Evolutionary conservation across 345 rosid genomes (phyloP).

Genomic region (Eucalyptus viminalis): DNA sequence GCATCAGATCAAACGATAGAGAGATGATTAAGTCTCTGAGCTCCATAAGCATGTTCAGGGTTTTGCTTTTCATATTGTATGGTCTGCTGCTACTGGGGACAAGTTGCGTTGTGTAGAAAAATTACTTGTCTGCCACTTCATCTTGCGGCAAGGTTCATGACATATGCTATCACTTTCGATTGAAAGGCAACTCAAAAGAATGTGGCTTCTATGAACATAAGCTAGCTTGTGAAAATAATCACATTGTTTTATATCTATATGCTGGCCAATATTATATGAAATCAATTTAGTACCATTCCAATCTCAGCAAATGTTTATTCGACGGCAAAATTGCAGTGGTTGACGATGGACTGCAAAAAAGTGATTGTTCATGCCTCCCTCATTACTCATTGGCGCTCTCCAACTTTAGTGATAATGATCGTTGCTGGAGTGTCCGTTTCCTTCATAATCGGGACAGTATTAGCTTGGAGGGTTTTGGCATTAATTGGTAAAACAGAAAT

Average conservation of each 20-base stretch:
- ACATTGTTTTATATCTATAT: no score
- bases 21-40: neutral
- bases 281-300: no score
- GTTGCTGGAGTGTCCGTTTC: constrained; percentile 68
- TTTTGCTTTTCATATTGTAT: neutral
- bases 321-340: no score
- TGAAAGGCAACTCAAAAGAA: neutral
- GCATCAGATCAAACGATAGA: neutral
- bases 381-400: no score
- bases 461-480: constrained; percentile 80
- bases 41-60: neutral
- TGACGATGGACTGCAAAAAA: no score
- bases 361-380: no score
- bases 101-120: neutral
- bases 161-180: neutral
- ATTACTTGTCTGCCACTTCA: neutral
- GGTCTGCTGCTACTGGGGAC: neutral
- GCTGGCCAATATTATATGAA: no score
- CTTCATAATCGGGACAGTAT: constrained; percentile 73
- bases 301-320: no score
- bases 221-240: no score
- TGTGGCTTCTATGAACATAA: no score
- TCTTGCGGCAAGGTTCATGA: rapidly evolving
- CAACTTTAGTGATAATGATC: no score
- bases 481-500: constrained; percentile 38